Conservation (phyloP, 1,284 basidiomycete genomes). For the Ceratobasidium sp. region DNA sequence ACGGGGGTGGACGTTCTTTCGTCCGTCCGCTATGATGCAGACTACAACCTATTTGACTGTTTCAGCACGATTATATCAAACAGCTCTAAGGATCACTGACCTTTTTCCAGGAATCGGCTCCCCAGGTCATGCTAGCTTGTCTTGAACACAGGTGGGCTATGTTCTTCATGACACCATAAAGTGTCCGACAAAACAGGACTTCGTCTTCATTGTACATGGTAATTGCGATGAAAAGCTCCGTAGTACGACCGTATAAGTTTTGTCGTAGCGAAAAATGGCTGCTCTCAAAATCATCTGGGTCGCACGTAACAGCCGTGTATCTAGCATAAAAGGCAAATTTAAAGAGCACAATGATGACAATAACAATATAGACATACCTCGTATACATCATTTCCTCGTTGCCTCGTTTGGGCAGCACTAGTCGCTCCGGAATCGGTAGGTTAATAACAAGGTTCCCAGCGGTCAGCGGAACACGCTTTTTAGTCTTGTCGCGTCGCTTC, state of each 20-base stretch:
- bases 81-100: conserved; percentile 54
- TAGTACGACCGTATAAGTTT: conserved; percentile 80
- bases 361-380: conserved; percentile 60
- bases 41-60: conserved; percentile 77
- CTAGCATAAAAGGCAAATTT: conserved; percentile 47
- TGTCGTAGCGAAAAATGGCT: conserved; percentile 88
- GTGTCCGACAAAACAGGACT: conserved; percentile 89
- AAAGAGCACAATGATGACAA: neutral
- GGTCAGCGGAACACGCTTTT: conserved; percentile 75
- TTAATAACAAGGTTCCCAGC: conserved; percentile 90
- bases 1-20: conserved; percentile 90
- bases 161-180: conserved; percentile 92
- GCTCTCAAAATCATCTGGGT: conserved; percentile 91
- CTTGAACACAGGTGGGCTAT: conserved; percentile 89
- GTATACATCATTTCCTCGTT: conserved; percentile 87
- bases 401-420: conserved; percentile 78
- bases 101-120: conserved; percentile 96
- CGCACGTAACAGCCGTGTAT: conserved; percentile 88
- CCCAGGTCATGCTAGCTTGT: conserved; percentile 96
- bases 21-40: conserved; percentile 94
- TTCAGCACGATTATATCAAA: neutral
- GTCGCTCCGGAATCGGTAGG: conserved; percentile 82
- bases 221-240: conserved; percentile 93
- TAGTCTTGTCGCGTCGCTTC: conserved; percentile 75
- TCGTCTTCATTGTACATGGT: conserved; percentile 99